Base-by-base conservation (phyloP, 1,284 basidiomycete genomes). In the Irpex lacteus region DNA sequence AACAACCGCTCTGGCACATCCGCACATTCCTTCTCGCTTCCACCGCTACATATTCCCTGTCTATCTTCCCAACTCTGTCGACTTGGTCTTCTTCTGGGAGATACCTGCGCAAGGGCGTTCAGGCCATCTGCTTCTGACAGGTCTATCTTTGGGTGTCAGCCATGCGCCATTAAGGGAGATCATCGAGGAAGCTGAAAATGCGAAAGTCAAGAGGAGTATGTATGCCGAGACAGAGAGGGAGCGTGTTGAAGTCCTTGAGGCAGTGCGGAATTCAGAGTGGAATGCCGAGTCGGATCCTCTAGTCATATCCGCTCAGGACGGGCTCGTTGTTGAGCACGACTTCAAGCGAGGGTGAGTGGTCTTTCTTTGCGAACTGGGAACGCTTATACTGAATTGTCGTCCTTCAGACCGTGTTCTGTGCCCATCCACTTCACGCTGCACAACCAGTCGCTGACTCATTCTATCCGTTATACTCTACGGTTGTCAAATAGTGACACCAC, bases 191-290 rank as follows among this genome's bases (percentile, higher is more conserved):
- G 82, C 85, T 4, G 84, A 88, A 70, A 80, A 76, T 53, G 82
- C 82, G n/a, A 92, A 92, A 72, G 81, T 81, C 19, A 90, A 85
- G 71, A 85, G 89, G 65, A 94, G 87, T 65, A 92, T 97, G 85
- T 98, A 95, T 73, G 92, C 92, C 18, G 94, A 97, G 79, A 96
- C 94, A 4, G 86, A 85, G 63, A 81, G 89, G 59, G 87, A 95
- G 74, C 86, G 87, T 70, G 76, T 77, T 66, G 85, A 87, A 55
- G 78, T 96, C 36, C 73, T 95, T 56, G 80, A 85, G 37, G 84
- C 86, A 4, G 83, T 97, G 34, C 78, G 85, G 56, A 76, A 79
- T 3, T 90, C 89, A 66, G 87, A 90, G 71, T 92, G 93, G 87
- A 95, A 94, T 66, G 71, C 73, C 37, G 91, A 94, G 77, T 89